These are phyloP conservation scores for Allomyces javanicus DNA, from an alignment of 192 early-diverging fungal species.

Conservation along the genomic window DNA sequence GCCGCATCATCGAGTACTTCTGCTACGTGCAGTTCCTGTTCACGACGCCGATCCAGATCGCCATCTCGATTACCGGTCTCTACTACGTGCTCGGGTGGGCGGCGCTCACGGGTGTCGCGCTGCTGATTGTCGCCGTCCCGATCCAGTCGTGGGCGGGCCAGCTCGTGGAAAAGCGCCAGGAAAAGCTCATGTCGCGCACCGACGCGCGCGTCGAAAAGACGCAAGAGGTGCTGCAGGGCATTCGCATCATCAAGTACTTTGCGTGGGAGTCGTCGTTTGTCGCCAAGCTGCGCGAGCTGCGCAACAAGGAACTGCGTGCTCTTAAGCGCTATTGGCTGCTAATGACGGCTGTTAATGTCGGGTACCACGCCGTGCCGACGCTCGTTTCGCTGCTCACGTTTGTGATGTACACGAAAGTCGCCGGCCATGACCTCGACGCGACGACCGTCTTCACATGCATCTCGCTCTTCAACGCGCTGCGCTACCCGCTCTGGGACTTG, in stretches of 20 bases:
- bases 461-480: constrained; percentile 8
- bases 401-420: constrained; percentile 23
- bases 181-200: constrained; percentile 36
- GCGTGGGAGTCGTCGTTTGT: constrained; percentile 29
- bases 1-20: constrained; percentile 31
- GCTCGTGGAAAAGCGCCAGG: constrained; percentile 18
- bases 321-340: constrained; percentile 18
- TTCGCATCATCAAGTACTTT: constrained; percentile 44
- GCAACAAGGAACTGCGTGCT: constrained; percentile 14
- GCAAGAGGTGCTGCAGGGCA: constrained; percentile 40
- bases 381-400: constrained; percentile 34
- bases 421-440: constrained; percentile 12
- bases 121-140: constrained; percentile 45
- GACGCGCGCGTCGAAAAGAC: constrained; percentile 41
- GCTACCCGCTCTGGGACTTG: constrained; percentile 1
- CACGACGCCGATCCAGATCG: constrained; percentile 40
- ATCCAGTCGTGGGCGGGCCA: constrained; percentile 6
- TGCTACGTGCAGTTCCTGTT: constrained; percentile 39
- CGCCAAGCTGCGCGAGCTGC: constrained; percentile 10
- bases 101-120: constrained; percentile 54
- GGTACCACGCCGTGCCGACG: constrained; percentile 13
- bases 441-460: constrained; percentile 22
- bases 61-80: constrained; percentile 46
- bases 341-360: constrained; percentile 5
- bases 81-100: constrained; percentile 59